phyloP scores from a whole-genome alignment of 306 rosid species.

The Carpinus fangiana region DNA sequence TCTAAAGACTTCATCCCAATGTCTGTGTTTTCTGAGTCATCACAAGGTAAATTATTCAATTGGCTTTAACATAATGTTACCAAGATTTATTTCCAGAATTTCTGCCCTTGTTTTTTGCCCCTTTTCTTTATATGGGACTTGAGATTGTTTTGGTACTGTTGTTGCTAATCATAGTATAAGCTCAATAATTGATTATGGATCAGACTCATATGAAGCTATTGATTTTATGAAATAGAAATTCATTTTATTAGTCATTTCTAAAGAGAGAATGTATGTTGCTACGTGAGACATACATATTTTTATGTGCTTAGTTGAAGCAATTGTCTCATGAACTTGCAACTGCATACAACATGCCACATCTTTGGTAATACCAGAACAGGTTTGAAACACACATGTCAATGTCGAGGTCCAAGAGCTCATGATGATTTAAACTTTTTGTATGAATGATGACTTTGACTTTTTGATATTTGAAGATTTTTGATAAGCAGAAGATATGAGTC shows the following conservation, averaged over 20 bases:
- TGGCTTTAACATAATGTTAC: conserved; percentile 4
- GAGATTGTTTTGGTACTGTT: background rate
- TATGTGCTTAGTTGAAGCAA: background rate
- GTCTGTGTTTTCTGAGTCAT: conserved; percentile 79
- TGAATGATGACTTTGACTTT: background rate
- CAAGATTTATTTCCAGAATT: conserved; percentile 4
- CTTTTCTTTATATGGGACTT: background rate
- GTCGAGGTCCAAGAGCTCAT: background rate
- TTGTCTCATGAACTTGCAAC: background rate
- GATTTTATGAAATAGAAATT: background rate
- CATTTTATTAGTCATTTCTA: background rate
- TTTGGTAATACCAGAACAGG: background rate
- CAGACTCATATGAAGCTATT: background rate
- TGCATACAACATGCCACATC: background rate
- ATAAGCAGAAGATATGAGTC: background rate
- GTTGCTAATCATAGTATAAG: background rate
- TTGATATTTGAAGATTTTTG: background rate
- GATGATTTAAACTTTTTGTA: background rate
- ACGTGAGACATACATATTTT: background rate
- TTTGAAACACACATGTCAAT: background rate
- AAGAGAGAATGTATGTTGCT: background rate
- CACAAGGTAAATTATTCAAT: conserved; percentile 51
- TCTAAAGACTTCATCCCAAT: conserved; percentile 63
- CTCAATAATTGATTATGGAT: background rate
- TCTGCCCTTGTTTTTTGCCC: conserved; percentile 2